A percentile compares a stretch with the other conserved stretches of the same genome.
Evolutionary conservation across 2,329 filamentous ascomycete genomes (phyloP).

Genomic region (Apiospora sp.): DNA sequence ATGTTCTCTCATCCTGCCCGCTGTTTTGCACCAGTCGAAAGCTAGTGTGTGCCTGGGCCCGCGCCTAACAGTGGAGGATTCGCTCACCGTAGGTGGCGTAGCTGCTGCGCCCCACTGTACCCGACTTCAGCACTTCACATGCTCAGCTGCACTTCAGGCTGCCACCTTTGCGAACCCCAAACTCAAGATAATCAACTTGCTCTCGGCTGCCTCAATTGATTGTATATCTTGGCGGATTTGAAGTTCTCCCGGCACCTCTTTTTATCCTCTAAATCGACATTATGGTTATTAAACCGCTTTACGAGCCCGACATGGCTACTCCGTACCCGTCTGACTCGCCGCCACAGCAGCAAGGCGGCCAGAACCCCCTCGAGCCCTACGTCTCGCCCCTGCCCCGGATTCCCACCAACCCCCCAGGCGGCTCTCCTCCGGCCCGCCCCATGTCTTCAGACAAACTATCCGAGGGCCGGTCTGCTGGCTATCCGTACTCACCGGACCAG

Average conservation of each 20-base stretch:
- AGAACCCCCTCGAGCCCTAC: neutral
- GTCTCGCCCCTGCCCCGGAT: neutral
- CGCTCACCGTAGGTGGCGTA: neutral
- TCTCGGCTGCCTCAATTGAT: neutral
- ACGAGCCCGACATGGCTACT: neutral
- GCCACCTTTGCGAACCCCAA: neutral
- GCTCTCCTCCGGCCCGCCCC: neutral
- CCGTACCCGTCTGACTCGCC: neutral
- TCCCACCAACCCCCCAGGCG: too few relatives aligned
- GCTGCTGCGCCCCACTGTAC: conserved; percentile 15
- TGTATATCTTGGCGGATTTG: neutral
- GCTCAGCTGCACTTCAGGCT: neutral
- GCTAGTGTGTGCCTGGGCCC: neutral
- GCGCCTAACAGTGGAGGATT: neutral
- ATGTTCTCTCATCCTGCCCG: neutral
- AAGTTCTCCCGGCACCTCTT: neutral
- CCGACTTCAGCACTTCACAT: neutral
- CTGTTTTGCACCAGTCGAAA: neutral
- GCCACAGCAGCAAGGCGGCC: neutral
- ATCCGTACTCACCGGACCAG: neutral
- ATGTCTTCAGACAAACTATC: neutral
- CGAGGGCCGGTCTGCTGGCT: neutral
- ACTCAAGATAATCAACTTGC: neutral
- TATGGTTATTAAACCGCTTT: neutral
- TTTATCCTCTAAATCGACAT: neutral